These are phyloP conservation scores for Phytopythium oedochilum DNA, from an alignment of 352 stramenopile genomes.

Conservation along the genomic window DNA sequence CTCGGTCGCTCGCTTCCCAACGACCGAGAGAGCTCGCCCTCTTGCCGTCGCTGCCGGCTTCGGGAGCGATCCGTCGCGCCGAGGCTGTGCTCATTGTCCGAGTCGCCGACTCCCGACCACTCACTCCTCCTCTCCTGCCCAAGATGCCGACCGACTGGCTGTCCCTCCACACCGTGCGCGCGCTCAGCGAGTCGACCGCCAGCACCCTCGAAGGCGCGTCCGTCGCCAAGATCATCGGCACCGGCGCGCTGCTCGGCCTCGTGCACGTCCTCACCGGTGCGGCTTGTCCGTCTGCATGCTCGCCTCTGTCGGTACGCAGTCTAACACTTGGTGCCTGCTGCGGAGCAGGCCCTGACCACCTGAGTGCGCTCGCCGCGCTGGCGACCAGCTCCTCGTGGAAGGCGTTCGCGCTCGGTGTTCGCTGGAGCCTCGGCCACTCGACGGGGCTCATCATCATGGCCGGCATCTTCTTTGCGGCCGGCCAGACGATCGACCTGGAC, in stretches of 20 bases:
- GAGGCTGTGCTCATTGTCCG: too few species aligned
- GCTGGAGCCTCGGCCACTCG: constrained; percentile 91
- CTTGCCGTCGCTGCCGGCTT: too few species aligned
- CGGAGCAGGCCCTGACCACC: constrained; percentile 76
- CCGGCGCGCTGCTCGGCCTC: constrained; percentile 35
- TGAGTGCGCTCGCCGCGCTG: constrained; percentile 86
- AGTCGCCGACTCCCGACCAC: background rate
- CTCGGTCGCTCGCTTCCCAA: background rate
- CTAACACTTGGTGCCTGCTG: background rate
- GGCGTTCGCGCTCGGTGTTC: constrained; percentile 81
- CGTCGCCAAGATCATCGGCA: constrained; percentile 38
- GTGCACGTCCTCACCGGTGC: constrained; percentile 46
- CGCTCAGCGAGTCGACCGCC: constrained; percentile 18
- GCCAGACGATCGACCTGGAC: constrained; percentile 42
- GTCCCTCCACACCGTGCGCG: constrained; percentile 7
- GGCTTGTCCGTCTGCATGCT: background rate
- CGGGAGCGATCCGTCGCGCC: too few species aligned
- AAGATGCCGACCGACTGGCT: constrained; percentile 1
- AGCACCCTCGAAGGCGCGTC: constrained; percentile 23
- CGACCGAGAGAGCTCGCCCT: too few species aligned
- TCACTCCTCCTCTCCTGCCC: background rate
- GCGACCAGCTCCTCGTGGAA: constrained; percentile 64
- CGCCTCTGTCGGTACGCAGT: background rate
- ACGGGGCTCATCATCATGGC: constrained; percentile 86
- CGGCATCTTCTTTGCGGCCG: constrained; percentile 69